phyloP scores from a whole-genome alignment of 2,329 filamentous ascomycete species.

The Fusarium odoratissimum region DNA sequence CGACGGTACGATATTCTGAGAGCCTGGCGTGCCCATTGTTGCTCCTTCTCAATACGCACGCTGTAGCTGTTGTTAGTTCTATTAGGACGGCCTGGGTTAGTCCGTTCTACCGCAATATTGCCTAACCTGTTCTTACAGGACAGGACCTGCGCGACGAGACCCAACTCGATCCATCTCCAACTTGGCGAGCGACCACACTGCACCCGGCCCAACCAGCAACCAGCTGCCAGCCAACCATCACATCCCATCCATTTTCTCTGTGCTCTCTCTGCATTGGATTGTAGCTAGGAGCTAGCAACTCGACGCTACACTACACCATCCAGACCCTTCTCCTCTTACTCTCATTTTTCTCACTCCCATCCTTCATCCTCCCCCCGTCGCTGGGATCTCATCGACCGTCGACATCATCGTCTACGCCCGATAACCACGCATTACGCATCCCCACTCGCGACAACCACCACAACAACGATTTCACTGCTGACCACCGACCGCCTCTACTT shows the following conservation, averaged over 20 bases:
- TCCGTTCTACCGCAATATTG: constrained; percentile 1
- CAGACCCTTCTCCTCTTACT: constrained; percentile 29
- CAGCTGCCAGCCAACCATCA: constrained; percentile 28
- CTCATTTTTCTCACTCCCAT: constrained; percentile 34
- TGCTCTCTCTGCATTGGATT: constrained; percentile 23
- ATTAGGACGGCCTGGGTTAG: constrained; percentile 22
- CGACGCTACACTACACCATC: constrained; percentile 21
- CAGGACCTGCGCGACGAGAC: constrained; percentile 24
- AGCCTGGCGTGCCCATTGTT: constrained; percentile 17
- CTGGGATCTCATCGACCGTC: constrained; percentile 34
- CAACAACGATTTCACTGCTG: constrained; percentile 32
- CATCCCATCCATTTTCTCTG: constrained; percentile 8
- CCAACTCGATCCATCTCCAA: constrained; percentile 41
- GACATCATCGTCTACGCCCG: constrained; percentile 34
- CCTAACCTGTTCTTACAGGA: constrained; percentile 8
- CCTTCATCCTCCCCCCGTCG: constrained; percentile 11
- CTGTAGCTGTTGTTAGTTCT: constrained; percentile 9
- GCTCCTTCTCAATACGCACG: constrained; percentile 2
- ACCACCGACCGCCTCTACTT: constrained; percentile 23
- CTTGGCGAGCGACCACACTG: constrained; percentile 42
- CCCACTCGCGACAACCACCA: constrained; percentile 27
- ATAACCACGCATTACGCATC: constrained; percentile 38
- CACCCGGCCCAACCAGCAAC: constrained; percentile 37
- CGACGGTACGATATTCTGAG: constrained; percentile 12
- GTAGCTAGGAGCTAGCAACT: constrained; percentile 31